Evolutionary conservation across 2,329 filamentous ascomycete species (phyloP).

Genomic region (Sporothrix luriei): DNA sequence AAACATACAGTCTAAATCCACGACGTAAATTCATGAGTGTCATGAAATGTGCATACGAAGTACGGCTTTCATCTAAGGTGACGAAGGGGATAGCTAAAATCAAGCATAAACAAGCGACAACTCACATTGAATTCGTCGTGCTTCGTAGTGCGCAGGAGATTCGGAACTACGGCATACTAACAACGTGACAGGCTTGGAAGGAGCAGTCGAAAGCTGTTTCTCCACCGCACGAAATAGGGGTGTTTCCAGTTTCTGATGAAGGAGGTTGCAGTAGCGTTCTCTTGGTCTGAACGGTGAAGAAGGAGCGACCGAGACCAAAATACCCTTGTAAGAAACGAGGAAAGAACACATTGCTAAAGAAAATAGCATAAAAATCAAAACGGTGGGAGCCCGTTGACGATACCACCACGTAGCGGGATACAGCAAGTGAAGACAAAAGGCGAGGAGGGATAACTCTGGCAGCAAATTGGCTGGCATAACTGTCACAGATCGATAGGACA

Average conservation of each 20-base stretch:
- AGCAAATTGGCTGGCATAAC: no score
- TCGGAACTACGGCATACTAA: background rate
- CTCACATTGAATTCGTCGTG: background rate
- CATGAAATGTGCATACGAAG: background rate
- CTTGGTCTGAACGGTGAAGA: background rate
- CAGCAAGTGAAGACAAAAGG: background rate
- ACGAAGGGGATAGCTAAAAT: slow-evolving; percentile 3
- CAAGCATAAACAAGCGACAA: background rate
- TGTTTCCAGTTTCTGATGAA: background rate
- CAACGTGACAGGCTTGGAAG: background rate
- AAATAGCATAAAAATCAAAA: no score
- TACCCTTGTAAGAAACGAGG: background rate
- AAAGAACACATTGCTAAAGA: background rate
- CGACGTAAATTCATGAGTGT: background rate
- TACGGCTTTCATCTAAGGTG: background rate
- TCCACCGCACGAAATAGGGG: slow-evolving; percentile 21
- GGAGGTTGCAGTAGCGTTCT: background rate
- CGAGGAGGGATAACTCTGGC: no score
- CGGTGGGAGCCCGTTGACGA: no score
- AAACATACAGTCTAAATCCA: background rate
- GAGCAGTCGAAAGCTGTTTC: slow-evolving; percentile 14
- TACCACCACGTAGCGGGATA: no score
- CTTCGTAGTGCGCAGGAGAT: background rate
- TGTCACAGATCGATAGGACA: no score
- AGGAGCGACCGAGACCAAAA: slow-evolving; percentile 12